Conservation (phyloP, 495 filamentous ascomycete genomes). For the Trichoderma reesei region DNA sequence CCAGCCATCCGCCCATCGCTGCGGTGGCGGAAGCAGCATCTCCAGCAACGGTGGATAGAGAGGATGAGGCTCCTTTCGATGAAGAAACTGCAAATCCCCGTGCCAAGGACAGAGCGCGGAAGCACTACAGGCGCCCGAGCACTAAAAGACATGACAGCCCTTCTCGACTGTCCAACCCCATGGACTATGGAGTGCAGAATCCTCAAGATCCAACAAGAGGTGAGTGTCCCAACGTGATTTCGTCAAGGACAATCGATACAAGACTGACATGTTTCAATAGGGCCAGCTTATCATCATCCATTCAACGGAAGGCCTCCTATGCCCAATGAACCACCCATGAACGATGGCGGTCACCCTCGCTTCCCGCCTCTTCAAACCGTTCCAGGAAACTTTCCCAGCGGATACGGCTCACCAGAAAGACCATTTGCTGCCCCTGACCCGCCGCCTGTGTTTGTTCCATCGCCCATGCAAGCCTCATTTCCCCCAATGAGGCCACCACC, state of each 20-base stretch:
- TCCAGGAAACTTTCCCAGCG: neutral
- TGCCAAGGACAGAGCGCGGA: neutral
- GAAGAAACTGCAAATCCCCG: neutral
- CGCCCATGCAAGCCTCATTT: neutral
- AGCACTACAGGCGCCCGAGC: neutral
- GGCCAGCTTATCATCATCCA: neutral
- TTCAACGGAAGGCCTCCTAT: neutral
- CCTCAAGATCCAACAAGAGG: neutral
- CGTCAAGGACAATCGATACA: neutral
- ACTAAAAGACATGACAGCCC: neutral
- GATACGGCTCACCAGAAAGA: neutral
- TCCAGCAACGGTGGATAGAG: neutral
- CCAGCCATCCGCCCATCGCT: neutral
- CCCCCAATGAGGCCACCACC: neutral
- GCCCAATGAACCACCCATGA: neutral
- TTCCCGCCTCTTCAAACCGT: neutral
- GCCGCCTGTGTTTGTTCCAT: neutral
- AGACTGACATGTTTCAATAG: neutral
- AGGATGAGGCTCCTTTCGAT: neutral
- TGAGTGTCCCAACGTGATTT: neutral
- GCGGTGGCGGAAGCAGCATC: neutral
- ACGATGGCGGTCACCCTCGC: neutral
- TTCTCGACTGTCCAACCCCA: neutral
- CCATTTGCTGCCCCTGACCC: neutral
- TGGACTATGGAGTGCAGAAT: neutral